phyloP scores from a whole-genome alignment of 192 early-diverging fungal genomes.

The Kappamyces sp. region DNA sequence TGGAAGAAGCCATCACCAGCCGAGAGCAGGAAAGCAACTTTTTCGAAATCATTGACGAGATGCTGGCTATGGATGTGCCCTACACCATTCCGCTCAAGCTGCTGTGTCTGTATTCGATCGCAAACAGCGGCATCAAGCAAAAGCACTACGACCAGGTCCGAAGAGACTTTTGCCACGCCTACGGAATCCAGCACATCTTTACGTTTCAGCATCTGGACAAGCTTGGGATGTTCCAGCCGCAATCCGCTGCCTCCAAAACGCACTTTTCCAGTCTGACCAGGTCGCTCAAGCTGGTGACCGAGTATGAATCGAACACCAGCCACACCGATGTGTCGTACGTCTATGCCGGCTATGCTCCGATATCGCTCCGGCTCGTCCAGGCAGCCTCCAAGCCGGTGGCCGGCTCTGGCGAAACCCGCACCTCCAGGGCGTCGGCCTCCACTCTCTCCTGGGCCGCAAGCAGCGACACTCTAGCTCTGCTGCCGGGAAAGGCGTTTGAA shows the following conservation, averaged over 20 bases:
- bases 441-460: conserved; percentile 62
- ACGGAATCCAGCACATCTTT: conserved; percentile 82
- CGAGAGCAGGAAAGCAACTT: conserved; percentile 12
- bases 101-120: conserved; percentile 76
- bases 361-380: conserved; percentile 84
- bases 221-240: conserved; percentile 58
- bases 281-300: conserved; percentile 70
- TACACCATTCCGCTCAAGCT: conserved; percentile 70
- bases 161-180: conserved; percentile 75
- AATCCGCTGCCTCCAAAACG: conserved; percentile 32
- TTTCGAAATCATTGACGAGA: conserved; percentile 59
- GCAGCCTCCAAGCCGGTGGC: conserved; percentile 50
- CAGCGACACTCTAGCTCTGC: conserved; percentile 73
- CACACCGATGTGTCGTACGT: conserved; percentile 88
- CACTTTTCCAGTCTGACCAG: conserved; percentile 59
- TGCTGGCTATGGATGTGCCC: conserved; percentile 72
- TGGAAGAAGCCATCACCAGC: conserved; percentile 7
- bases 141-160: conserved; percentile 78
- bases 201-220: conserved; percentile 75
- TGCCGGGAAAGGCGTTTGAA: conserved; percentile 81
- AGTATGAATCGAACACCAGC: conserved; percentile 78
- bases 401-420: conserved; percentile 32
- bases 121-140: conserved; percentile 73
- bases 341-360: conserved; percentile 91
- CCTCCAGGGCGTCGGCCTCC: conserved; percentile 14